Evolutionary conservation across 345 rosid genomes (phyloP).

Genomic region (Excoecaria cochinchinensis): DNA sequence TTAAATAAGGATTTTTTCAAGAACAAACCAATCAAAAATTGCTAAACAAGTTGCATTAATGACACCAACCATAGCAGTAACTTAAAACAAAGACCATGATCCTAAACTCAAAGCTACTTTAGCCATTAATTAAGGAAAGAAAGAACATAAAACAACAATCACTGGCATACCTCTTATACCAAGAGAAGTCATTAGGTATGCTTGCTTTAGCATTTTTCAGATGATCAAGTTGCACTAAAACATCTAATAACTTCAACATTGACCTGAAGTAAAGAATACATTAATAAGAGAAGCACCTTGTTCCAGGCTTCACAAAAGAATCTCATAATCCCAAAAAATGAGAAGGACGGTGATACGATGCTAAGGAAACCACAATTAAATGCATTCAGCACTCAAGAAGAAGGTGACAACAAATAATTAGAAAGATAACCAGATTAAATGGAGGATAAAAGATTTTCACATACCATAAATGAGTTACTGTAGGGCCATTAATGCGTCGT

Average conservation of each 20-base stretch:
- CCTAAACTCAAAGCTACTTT: not conserved
- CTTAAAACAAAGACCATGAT: conserved; percentile 1
- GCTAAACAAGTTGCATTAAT: not conserved
- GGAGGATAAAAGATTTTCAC: conserved; percentile 9
- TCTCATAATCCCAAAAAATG: not conserved
- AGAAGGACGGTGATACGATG: not conserved
- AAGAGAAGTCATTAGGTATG: conserved; percentile 98
- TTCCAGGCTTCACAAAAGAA: not conserved
- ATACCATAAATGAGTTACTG: conserved; percentile 91
- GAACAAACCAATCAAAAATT: conserved; percentile 1
- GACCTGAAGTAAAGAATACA: conserved; percentile 55
- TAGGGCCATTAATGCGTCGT: conserved; percentile 93
- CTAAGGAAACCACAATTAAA: conserved; percentile 4
- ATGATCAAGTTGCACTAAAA: conserved; percentile 97
- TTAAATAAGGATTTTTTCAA: not conserved
- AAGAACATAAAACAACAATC: not conserved
- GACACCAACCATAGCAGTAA: not conserved
- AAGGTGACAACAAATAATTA: not conserved
- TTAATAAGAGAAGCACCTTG: conserved; percentile 12
- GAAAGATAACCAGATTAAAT: not conserved
- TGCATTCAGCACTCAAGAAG: conserved; percentile 11
- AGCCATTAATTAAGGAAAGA: not conserved
- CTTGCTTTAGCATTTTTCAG: conserved; percentile 99
- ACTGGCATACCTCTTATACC: conserved; percentile 84
- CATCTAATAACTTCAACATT: conserved; percentile 92